phyloP scores from a whole-genome alignment of 2,329 filamentous ascomycete species.

The Cercospora sojina region DNA sequence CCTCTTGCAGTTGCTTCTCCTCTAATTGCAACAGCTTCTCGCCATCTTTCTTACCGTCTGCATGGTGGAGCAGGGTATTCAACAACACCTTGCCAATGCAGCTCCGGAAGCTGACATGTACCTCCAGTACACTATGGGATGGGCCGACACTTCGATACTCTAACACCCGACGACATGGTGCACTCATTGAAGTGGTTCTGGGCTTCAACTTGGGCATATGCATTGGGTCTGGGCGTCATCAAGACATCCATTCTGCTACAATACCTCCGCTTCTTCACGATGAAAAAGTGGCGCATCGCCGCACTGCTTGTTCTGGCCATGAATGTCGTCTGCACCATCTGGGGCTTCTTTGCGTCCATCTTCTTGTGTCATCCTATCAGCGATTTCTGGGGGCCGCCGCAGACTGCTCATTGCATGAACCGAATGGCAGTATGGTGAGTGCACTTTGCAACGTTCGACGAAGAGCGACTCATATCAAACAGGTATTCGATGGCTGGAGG shows the following conservation, averaged over 20 bases:
- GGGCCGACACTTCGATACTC: conserved; percentile 17
- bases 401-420: conserved; percentile 26
- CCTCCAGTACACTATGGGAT: conserved; percentile 23
- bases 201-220: conserved; percentile 22
- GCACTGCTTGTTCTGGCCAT: conserved; percentile 28
- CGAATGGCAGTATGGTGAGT: conserved; percentile 30
- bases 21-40: conserved; percentile 14
- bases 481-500: conserved; percentile 32
- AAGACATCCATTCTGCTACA: conserved; percentile 29
- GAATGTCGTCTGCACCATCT: conserved; percentile 29
- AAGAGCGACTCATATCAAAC: background rate
- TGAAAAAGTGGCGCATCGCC: conserved; percentile 17
- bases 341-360: conserved; percentile 30
- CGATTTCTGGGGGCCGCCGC: conserved; percentile 31
- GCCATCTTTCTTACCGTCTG: conserved; percentile 17
- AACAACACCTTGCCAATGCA: background rate
- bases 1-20: background rate
- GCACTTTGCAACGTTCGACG: background rate
- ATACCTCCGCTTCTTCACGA: conserved; percentile 28
- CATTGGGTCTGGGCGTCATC: conserved; percentile 18
- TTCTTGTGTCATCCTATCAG: conserved; percentile 34
- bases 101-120: background rate
- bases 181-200: conserved; percentile 22
- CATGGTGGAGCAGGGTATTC: conserved; percentile 22
- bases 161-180: conserved; percentile 11